Percentiles rank a stretch among this genome's conserved stretches.
These are phyloP conservation scores for Mycena capillaripes DNA, from an alignment of 768 basidiomycete species.

Conservation along the genomic window DNA sequence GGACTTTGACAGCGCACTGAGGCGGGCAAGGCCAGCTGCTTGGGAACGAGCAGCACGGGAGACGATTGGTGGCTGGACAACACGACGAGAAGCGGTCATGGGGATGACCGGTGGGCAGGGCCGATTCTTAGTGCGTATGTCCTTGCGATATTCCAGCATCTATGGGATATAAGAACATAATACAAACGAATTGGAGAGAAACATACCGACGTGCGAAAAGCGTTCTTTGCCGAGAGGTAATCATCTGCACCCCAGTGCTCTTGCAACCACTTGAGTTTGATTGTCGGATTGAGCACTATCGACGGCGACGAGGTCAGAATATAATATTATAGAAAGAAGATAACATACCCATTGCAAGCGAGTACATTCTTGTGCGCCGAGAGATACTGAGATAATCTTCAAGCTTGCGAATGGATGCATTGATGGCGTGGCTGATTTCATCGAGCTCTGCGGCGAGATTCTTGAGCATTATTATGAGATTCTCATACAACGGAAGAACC, in stretches of 20 bases:
- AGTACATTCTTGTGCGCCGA: constrained; percentile 33
- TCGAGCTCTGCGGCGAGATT: not conserved
- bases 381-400: constrained; percentile 36
- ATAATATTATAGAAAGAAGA: not conserved
- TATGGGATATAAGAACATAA: not conserved
- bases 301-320: not conserved
- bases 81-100: too few relatives aligned
- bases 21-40: not conserved
- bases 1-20: not conserved
- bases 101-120: not conserved
- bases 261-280: constrained; percentile 23
- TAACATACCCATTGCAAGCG: constrained; percentile 36
- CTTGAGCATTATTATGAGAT: constrained; percentile 36
- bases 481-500: constrained; percentile 45
- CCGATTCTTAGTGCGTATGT: not conserved
- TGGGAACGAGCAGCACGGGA: not conserved
- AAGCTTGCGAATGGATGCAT: constrained; percentile 37
- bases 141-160: constrained; percentile 18
- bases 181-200: not conserved
- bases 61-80: not conserved
- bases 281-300: constrained; percentile 37
- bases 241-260: constrained; percentile 10
- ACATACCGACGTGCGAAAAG: not conserved
- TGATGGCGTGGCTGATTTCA: constrained; percentile 19
- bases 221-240: not conserved